Conservation (phyloP, 2,329 filamentous ascomycete species). For the Chlorencoelia australis region DNA sequence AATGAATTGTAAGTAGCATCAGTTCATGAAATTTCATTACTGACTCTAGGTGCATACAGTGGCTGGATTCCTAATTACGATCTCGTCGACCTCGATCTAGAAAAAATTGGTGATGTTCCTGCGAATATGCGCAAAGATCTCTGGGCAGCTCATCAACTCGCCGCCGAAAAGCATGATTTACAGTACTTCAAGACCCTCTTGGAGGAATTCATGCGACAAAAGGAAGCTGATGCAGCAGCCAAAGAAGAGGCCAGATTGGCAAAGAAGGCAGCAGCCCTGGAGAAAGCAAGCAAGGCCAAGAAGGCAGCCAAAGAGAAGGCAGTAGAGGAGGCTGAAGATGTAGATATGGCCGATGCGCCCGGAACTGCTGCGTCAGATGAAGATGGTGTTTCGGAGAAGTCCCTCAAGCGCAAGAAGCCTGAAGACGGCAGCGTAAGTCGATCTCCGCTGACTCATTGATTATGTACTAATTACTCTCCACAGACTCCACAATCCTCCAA, state of each 20-base stretch:
- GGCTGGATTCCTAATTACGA: slow-evolving; percentile 86
- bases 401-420: slow-evolving; percentile 85
- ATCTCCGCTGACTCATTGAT: background rate
- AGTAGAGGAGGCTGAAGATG: slow-evolving; percentile 41
- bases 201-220: slow-evolving; percentile 55
- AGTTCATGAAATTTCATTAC: background rate
- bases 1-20: slow-evolving; percentile 82
- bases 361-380: slow-evolving; percentile 44
- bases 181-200: slow-evolving; percentile 78
- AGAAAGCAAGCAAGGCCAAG: slow-evolving; percentile 36
- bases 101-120: slow-evolving; percentile 58
- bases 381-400: slow-evolving; percentile 43
- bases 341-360: slow-evolving; percentile 47
- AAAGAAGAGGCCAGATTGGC: slow-evolving; percentile 38
- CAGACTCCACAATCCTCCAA: slow-evolving; percentile 49
- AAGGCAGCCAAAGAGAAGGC: slow-evolving; percentile 31
- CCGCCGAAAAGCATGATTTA: slow-evolving; percentile 66
- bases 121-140: slow-evolving; percentile 72
- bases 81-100: slow-evolving; percentile 65
- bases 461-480: slow-evolving; percentile 12
- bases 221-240: slow-evolving; percentile 40
- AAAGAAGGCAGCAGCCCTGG: slow-evolving; percentile 38
- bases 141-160: slow-evolving; percentile 68
- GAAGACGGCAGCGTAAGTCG: slow-evolving; percentile 59
- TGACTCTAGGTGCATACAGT: slow-evolving; percentile 37